phyloP scores from a whole-genome alignment of 192 early-diverging fungal genomes.

The Coemansia sp. region DNA sequence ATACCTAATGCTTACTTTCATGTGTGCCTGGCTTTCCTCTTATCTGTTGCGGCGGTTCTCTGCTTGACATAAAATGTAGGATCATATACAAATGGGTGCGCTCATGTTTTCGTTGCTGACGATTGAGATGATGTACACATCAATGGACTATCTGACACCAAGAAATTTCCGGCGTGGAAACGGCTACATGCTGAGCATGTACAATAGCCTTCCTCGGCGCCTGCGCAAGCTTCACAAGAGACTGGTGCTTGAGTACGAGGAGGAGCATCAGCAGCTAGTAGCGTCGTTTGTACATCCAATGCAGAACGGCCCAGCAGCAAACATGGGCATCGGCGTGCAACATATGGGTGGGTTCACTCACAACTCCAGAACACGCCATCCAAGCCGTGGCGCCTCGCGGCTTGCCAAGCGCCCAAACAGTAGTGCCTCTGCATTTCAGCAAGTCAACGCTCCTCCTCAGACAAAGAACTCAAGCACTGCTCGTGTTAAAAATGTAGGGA shows the following conservation, averaged over 20 bases:
- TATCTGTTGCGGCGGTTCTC: not conserved
- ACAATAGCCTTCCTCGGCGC: constrained; percentile 33
- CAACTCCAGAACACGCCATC: not conserved
- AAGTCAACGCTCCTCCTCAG: not conserved
- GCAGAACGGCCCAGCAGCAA: not conserved
- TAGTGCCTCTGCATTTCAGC: not conserved
- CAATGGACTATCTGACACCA: constrained; percentile 54
- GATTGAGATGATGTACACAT: constrained; percentile 56
- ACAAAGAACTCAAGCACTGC: not conserved
- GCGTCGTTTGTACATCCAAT: constrained; percentile 14
- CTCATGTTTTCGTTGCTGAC: constrained; percentile 54
- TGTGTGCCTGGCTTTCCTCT: not conserved
- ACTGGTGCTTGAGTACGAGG: constrained; percentile 38
- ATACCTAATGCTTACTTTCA: not conserved
- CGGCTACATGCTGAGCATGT: constrained; percentile 44
- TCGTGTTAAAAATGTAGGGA: not conserved
- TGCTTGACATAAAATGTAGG: constrained; percentile 22
- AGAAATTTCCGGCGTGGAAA: constrained; percentile 48
- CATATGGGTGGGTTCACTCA: not conserved
- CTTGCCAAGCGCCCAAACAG: constrained; percentile 1
- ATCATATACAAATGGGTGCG: constrained; percentile 49
- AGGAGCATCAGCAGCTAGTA: constrained; percentile 38
- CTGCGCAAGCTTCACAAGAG: constrained; percentile 37
- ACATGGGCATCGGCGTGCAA: not conserved
- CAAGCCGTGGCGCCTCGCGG: not conserved